phyloP scores from a whole-genome alignment of 2,329 filamentous ascomycete species.

The Xylariales sp. region DNA sequence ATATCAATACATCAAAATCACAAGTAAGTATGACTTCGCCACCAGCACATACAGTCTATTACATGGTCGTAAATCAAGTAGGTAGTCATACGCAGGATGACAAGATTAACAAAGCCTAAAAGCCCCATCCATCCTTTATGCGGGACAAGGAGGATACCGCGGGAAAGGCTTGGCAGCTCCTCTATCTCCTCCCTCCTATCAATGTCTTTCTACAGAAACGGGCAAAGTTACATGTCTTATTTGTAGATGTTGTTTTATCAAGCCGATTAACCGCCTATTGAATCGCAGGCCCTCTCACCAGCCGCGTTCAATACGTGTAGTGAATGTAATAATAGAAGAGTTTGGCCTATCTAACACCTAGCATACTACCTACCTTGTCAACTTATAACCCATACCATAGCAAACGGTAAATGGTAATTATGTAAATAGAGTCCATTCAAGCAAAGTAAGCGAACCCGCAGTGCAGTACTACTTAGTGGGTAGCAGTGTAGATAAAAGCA shows the following conservation, averaged over 20 bases:
- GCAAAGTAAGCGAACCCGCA: neutral
- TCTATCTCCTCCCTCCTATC: neutral
- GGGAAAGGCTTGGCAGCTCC: conserved; percentile 13
- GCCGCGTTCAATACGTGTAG: neutral
- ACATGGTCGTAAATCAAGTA: no score
- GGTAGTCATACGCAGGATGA: neutral
- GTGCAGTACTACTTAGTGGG: neutral
- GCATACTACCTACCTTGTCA: no score
- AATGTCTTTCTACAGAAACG: neutral
- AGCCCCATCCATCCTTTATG: neutral
- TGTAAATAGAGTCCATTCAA: neutral
- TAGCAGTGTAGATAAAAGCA: neutral
- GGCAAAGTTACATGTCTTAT: neutral
- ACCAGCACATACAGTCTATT: neutral
- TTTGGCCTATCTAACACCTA: no score
- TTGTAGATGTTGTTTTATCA: neutral
- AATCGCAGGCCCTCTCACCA: neutral
- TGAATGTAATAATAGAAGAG: no score
- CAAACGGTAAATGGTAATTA: neutral
- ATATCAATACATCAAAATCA: neutral
- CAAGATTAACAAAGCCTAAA: neutral
- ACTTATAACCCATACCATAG: no score
- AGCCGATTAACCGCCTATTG: neutral
- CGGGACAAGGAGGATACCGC: conserved; percentile 9
- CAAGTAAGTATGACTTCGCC: neutral